Percentiles rank a stretch among this genome's conserved stretches.
These are phyloP conservation scores for Aspergillus sp. DNA, from an alignment of 2,329 filamentous ascomycete genomes.

Conservation along the genomic window DNA sequence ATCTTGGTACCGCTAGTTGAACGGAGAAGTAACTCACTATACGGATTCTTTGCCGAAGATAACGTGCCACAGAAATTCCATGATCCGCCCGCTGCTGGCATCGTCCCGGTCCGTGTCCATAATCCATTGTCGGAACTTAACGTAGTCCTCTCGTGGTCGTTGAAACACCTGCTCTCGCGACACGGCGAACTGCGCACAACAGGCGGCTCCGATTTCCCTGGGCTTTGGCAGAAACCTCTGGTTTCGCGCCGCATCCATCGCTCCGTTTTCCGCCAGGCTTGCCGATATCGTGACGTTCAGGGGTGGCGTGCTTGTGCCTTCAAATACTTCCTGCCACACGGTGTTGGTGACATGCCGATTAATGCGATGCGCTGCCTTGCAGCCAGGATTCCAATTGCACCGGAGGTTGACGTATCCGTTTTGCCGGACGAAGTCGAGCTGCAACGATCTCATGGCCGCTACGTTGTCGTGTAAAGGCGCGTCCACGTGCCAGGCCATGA, in stretches of 20 bases:
- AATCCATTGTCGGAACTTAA: conserved; percentile 60
- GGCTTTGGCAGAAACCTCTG: conserved; percentile 45
- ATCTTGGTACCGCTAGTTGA: neutral
- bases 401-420: conserved; percentile 62
- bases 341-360: conserved; percentile 38
- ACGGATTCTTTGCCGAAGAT: conserved; percentile 46
- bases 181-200: conserved; percentile 66
- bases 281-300: conserved; percentile 24
- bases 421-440: conserved; percentile 51
- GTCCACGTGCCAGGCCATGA: conserved; percentile 58
- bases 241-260: neutral
- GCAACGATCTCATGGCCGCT: conserved; percentile 50
- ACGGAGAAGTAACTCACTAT: conserved; percentile 31
- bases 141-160: conserved; percentile 54
- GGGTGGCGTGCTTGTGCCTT: conserved; percentile 39
- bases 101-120: conserved; percentile 56
- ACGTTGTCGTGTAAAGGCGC: conserved; percentile 57
- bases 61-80: conserved; percentile 68
- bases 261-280: neutral
- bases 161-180: conserved; percentile 52
- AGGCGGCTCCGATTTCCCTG: conserved; percentile 55
- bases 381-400: conserved; percentile 60
- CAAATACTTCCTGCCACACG: conserved; percentile 39
- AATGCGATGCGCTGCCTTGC: conserved; percentile 35
- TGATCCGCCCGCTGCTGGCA: conserved; percentile 57